These are phyloP conservation scores for Nigrospora osmanthi DNA, from an alignment of 2,329 filamentous ascomycete species.

Conservation along the genomic window DNA sequence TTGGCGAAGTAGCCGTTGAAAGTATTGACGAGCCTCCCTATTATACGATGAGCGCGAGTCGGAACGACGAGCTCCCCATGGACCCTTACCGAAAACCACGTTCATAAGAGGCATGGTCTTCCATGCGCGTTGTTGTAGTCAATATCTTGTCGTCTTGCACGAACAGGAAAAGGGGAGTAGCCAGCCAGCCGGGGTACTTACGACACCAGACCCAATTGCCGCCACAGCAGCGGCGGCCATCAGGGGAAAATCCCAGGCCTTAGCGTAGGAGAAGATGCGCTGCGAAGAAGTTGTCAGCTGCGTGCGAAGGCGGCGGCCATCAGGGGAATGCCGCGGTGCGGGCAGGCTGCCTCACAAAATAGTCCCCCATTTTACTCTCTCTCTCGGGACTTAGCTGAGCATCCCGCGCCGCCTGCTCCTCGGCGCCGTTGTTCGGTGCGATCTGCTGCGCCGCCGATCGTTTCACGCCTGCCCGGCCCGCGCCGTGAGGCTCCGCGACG, in stretches of 20 bases:
- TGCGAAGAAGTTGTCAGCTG: conserved; percentile 8
- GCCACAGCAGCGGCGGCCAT: conserved; percentile 38
- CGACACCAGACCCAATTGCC: conserved; percentile 41
- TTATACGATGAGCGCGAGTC: conserved; percentile 5
- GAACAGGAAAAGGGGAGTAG: neutral
- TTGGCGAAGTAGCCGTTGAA: conserved; percentile 36
- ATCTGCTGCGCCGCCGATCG: too few relatives aligned
- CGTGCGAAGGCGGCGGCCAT: too few relatives aligned
- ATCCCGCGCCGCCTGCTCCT: conserved; percentile 21
- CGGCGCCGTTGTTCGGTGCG: conserved; percentile 1
- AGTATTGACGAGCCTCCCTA: conserved; percentile 35
- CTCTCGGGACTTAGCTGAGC: conserved; percentile 32
- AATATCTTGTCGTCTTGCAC: neutral
- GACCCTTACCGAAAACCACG: conserved; percentile 44
- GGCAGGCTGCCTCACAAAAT: conserved; percentile 20
- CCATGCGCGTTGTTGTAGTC: neutral
- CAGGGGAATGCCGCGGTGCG: too few relatives aligned
- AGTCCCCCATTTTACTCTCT: conserved; percentile 36
- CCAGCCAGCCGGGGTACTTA: conserved; percentile 14
- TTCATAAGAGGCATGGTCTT: conserved; percentile 53
- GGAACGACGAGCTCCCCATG: conserved; percentile 32
- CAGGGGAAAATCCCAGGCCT: conserved; percentile 40
- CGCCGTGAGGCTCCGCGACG: too few relatives aligned
- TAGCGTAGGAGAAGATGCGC: conserved; percentile 47
- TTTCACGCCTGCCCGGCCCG: too few relatives aligned